Percentiles rank a stretch among this genome's conserved stretches.
These are phyloP conservation scores for Phialophora chinensis DNA, from an alignment of 2,329 filamentous ascomycete species.

Conservation along the genomic window DNA sequence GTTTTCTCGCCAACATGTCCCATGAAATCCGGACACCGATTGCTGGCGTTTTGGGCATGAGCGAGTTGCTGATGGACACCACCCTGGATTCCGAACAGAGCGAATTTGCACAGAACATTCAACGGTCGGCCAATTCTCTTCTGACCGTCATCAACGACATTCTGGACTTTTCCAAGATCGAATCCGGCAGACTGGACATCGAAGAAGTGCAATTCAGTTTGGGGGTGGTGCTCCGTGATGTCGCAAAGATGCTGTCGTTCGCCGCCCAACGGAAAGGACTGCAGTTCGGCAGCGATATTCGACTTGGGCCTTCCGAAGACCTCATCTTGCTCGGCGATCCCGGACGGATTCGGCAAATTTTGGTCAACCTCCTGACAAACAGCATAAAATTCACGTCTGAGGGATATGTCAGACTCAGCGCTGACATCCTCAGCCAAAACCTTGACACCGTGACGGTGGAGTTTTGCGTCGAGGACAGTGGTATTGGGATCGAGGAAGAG, in stretches of 20 bases:
- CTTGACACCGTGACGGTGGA: constrained; percentile 69
- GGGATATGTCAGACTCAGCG: constrained; percentile 70
- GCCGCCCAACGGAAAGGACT: constrained; percentile 76
- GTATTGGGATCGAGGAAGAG: constrained; percentile 81
- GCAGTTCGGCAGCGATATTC: constrained; percentile 70
- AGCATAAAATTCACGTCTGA: constrained; percentile 76
- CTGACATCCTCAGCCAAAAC: constrained; percentile 68
- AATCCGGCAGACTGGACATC: constrained; percentile 76
- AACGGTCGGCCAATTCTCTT: constrained; percentile 76
- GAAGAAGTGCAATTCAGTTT: constrained; percentile 82
- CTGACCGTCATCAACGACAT: constrained; percentile 85
- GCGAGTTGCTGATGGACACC: constrained; percentile 73
- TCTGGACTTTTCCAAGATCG: constrained; percentile 80
- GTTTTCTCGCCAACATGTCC: constrained; percentile 81
- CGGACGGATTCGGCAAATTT: constrained; percentile 74
- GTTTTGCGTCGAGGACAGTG: constrained; percentile 77
- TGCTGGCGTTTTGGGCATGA: constrained; percentile 80
- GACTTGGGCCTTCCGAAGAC: constrained; percentile 65
- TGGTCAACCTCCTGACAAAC: constrained; percentile 79
- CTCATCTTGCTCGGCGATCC: constrained; percentile 79
- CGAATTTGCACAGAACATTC: constrained; percentile 78
- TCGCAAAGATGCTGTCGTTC: constrained; percentile 79
- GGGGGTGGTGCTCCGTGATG: constrained; percentile 73
- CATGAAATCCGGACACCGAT: constrained; percentile 81
- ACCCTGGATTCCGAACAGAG: constrained; percentile 71